phyloP scores from a whole-genome alignment of 2,329 filamentous ascomycete species.

The Furcasterigmium sp. region DNA sequence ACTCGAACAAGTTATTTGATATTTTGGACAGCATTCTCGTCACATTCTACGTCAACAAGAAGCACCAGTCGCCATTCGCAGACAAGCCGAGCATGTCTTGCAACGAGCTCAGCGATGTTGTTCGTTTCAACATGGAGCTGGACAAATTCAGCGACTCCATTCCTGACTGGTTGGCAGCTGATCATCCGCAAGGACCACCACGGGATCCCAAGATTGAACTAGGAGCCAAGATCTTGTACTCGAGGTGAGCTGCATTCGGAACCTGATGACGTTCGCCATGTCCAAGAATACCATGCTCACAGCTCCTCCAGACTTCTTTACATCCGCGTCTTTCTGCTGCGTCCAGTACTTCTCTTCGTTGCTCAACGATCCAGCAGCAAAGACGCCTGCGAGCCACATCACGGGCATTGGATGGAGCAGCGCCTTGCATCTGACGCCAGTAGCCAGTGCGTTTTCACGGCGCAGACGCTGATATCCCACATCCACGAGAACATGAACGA shows the following conservation, averaged over 20 bases:
- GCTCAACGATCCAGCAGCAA: constrained; percentile 1
- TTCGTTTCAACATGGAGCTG: constrained; percentile 1
- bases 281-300: too few relatives aligned
- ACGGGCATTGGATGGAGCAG: neutral
- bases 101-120: constrained; percentile 1
- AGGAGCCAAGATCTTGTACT: constrained; percentile 4
- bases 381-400: neutral
- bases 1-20: constrained; percentile 5
- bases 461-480: constrained; percentile 3
- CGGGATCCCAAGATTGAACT: neutral
- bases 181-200: neutral
- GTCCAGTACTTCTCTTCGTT: constrained; percentile 1
- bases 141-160: constrained; percentile 1
- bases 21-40: constrained; percentile 3
- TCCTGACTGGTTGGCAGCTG: neutral
- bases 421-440: constrained; percentile 1
- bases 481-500: constrained; percentile 4
- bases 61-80: neutral
- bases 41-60: constrained; percentile 2
- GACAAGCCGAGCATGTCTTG: too few relatives aligned
- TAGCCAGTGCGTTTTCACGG: constrained; percentile 3
- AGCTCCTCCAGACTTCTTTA: neutral
- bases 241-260: constrained; percentile 1
- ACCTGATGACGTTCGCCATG: too few relatives aligned
- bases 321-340: constrained; percentile 4